A percentile compares a stretch with the other conserved stretches of the same genome.
These are phyloP conservation scores for Macrolepiota albuminosa DNA, from an alignment of 768 basidiomycete genomes.

Conservation along the genomic window DNA sequence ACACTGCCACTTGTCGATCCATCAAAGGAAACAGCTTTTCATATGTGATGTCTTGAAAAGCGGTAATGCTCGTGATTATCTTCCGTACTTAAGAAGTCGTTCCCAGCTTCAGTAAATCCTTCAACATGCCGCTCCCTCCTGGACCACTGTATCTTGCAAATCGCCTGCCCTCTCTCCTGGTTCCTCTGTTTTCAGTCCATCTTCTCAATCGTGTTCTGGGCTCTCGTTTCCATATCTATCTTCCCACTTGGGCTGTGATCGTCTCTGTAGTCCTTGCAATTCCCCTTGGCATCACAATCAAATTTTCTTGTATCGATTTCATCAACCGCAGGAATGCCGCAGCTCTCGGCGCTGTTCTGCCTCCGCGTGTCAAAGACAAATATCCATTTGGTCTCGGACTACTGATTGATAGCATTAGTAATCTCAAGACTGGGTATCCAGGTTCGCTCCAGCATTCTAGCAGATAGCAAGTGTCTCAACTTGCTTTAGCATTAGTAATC, in stretches of 20 bases:
- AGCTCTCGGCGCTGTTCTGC: constrained; percentile 27
- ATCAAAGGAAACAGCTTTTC: not conserved
- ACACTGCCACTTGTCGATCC: not conserved
- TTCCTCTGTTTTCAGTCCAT: constrained; percentile 13
- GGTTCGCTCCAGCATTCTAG: constrained; percentile 18
- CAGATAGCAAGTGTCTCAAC: not conserved
- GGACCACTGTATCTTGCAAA: constrained; percentile 14
- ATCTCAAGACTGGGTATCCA: constrained; percentile 27
- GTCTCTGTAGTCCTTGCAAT: constrained; percentile 8
- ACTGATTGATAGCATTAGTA: constrained; percentile 16
- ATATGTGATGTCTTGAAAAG: not conserved
- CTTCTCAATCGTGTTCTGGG: constrained; percentile 3
- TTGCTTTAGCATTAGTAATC: constrained; percentile 14
- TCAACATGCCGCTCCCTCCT: constrained; percentile 15
- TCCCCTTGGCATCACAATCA: constrained; percentile 12
- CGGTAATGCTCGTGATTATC: constrained; percentile 11
- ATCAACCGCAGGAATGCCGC: constrained; percentile 22
- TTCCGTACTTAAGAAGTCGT: not conserved
- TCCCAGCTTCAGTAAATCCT: not conserved
- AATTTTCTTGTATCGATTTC: constrained; percentile 17
- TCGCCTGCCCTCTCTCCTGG: constrained; percentile 10
- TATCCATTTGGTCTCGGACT: constrained; percentile 21
- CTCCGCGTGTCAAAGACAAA: constrained; percentile 24
- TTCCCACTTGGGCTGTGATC: constrained; percentile 14
- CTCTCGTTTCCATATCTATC: not conserved